Evolutionary conservation across 169 alveolate species (phyloP), one percentile per base, ranked within the genome.

Genomic region (Theileria equi): DNA sequence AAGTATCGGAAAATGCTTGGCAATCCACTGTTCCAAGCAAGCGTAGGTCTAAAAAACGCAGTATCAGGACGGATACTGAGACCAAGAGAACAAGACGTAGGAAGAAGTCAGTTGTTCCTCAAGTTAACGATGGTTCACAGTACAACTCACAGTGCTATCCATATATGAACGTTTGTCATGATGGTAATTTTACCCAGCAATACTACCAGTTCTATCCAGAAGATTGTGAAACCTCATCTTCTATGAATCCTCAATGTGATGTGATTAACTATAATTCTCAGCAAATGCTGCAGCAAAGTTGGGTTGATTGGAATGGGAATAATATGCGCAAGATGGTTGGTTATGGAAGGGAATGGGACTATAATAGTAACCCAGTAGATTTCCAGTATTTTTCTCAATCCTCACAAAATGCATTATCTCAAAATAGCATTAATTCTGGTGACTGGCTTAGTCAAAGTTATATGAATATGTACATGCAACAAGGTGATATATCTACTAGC

Each of bases 281-380:
- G 17, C 29, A 61, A 31, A 59, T 74, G 36, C 13, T 63, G 16
- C 53, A 67, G 19, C 70, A 17, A 28, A 58, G 26, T 47, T 74
- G 84, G 84, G 54, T 25, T 49, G 69, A 29, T 35, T 74, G 68
- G 79, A 13, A 13, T 3, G 48, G 28, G 25, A 53, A 65, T 19
- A 57, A 44, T 25, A 50, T 53, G 70, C 45, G 32, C 23, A 59
- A 63, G 55, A 17, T 36, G 1, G 26, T 21, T 35, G 50, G 26
- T 1, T 59, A 59, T 25, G 31, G 44, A 21, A 17, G 35, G 7
- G 84, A 74, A 19, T 74, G 84, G 84, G 77, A 74, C 65, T 63
- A 52, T 65, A 53, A 53, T 25, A 11, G 44, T 44, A 28, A 16
- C 13, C 10, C 35, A 41, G 41, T 44, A 1, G 69, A 59, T 28